Evolutionary conservation across 1,284 basidiomycete genomes (phyloP).

Genomic region (Irpex sp.): DNA sequence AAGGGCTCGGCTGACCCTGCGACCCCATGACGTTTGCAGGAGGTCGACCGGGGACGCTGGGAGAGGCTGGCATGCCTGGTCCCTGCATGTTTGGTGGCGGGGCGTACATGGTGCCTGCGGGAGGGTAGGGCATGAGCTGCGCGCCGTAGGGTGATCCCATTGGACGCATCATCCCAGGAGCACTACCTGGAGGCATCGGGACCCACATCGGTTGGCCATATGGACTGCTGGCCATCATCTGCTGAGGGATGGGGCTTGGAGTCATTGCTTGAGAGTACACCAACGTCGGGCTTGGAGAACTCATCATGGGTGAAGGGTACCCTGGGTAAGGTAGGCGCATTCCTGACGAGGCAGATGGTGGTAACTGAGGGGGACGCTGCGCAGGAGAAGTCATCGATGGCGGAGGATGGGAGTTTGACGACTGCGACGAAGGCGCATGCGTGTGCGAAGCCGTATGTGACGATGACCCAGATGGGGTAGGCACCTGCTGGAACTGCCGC

Average conservation of each 20-base stretch:
- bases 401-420: background rate
- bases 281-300: conserved; percentile 56
- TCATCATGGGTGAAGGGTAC: conserved; percentile 66
- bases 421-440: conserved; percentile 24
- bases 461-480: conserved; percentile 37
- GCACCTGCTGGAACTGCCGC: conserved; percentile 79
- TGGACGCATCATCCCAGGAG: conserved; percentile 54
- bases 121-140: conserved; percentile 61
- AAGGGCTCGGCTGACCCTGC: conserved; percentile 36
- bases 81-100: conserved; percentile 38
- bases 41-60: conserved; percentile 38
- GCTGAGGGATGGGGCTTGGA: conserved; percentile 57
- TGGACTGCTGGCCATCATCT: conserved; percentile 62
- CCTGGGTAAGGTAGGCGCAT: conserved; percentile 53
- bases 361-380: conserved; percentile 33
- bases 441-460: conserved; percentile 35
- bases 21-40: conserved; percentile 44
- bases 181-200: conserved; percentile 42
- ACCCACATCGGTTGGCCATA: conserved; percentile 62
- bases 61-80: conserved; percentile 33
- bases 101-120: conserved; percentile 49
- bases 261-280: conserved; percentile 59
- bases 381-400: conserved; percentile 32
- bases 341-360: conserved; percentile 30
- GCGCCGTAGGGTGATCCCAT: conserved; percentile 60